Conservation (phyloP, 2,329 filamentous ascomycete species). For the Hypoxylon sp. region DNA sequence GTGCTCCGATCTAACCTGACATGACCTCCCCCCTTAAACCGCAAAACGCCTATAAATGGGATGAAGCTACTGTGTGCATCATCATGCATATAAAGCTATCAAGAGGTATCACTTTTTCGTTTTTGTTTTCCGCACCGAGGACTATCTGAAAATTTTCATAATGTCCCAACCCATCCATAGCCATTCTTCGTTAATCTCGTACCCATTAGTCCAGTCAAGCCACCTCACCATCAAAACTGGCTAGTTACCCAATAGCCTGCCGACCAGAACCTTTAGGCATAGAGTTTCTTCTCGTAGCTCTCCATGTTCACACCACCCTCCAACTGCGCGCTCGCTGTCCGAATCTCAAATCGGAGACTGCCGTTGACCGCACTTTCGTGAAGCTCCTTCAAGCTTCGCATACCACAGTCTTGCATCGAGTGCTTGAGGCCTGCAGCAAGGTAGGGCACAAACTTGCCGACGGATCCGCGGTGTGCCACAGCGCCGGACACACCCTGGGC, state of each 20-base stretch:
- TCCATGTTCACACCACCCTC: constrained; percentile 99
- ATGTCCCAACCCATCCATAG: constrained; percentile 16
- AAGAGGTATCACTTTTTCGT: constrained; percentile 45
- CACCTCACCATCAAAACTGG: neutral
- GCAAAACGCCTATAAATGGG: constrained; percentile 38
- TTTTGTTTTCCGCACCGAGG: constrained; percentile 36
- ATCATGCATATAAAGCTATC: constrained; percentile 39
- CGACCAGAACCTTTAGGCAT: constrained; percentile 72
- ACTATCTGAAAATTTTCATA: constrained; percentile 37
- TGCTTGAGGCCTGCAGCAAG: constrained; percentile 96
- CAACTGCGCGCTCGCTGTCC: constrained; percentile 93
- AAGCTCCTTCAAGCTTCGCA: constrained; percentile 82
- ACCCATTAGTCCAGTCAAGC: constrained; percentile 1
- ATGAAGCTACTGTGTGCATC: constrained; percentile 40
- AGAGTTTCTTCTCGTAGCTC: constrained; percentile 99
- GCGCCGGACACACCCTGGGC: constrained; percentile 95
- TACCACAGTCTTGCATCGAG: constrained; percentile 94
- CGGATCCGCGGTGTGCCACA: constrained; percentile 84
- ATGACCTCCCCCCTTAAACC: constrained; percentile 38
- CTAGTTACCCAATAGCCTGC: constrained; percentile 4
- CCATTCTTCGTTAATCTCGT: constrained; percentile 13
- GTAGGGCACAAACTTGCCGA: constrained; percentile 97
- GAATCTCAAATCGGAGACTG: constrained; percentile 89
- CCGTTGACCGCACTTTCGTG: constrained; percentile 82
- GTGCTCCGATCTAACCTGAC: constrained; percentile 28